Conservation (phyloP, 2,329 filamentous ascomycete genomes). For the Spiromastix sp. region DNA sequence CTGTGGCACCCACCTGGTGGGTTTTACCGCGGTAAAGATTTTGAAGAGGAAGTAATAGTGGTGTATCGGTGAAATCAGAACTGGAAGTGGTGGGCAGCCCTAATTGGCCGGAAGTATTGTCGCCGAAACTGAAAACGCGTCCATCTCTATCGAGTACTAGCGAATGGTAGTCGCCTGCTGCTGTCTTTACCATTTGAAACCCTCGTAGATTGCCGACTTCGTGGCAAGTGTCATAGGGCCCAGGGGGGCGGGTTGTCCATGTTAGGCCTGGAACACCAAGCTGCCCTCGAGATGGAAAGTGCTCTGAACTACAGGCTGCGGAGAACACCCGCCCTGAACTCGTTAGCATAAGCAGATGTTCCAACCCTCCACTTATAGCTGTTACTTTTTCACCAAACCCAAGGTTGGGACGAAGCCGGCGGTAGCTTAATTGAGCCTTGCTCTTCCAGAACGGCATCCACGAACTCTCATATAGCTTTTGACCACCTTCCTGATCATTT, state of each 20-base stretch:
- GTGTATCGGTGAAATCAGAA: conserved; percentile 54
- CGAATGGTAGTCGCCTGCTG: conserved; percentile 79
- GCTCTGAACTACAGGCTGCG: conserved; percentile 66
- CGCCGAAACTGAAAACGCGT: conserved; percentile 75
- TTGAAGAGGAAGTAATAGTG: conserved; percentile 59
- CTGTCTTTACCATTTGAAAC: conserved; percentile 62
- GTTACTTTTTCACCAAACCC: conserved; percentile 61
- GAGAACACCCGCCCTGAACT: conserved; percentile 79
- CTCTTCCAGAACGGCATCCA: conserved; percentile 69
- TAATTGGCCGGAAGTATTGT: conserved; percentile 84
- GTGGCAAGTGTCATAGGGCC: conserved; percentile 71
- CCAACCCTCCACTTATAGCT: conserved; percentile 65
- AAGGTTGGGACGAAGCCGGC: conserved; percentile 58
- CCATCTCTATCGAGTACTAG: conserved; percentile 66
- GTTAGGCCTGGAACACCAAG: conserved; percentile 74
- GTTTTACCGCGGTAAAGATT: conserved; percentile 61
- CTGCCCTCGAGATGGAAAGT: conserved; percentile 75
- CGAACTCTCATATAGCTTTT: conserved; percentile 52
- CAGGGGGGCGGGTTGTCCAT: conserved; percentile 66
- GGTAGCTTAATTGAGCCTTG: conserved; percentile 55
- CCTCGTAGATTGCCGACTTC: conserved; percentile 64
- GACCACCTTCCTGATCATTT: conserved; percentile 55
- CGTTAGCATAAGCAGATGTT: conserved; percentile 80
- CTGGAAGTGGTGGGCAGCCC: conserved; percentile 63
- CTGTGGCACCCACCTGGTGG: conserved; percentile 57